Evolutionary conservation across 768 basidiomycete species (phyloP).

Genomic region (Austroboletus festivus): DNA sequence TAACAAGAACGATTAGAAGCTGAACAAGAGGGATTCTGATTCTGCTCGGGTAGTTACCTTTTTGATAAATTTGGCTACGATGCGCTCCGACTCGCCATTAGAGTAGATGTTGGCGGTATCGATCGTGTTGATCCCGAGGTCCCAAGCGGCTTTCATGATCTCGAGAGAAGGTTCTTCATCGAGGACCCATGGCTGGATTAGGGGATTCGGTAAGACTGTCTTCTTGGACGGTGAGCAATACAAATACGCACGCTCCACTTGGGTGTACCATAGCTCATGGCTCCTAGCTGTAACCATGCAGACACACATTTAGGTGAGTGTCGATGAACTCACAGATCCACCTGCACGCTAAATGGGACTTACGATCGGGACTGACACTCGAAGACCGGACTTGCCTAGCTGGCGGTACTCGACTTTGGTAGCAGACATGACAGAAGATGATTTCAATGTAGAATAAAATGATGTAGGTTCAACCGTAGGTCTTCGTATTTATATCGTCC

Average conservation of each 20-base stretch:
- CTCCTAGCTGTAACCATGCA: conserved; percentile 20
- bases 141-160: conserved; percentile 39
- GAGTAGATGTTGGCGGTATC: conserved; percentile 41
- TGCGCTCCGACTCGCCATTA: conserved; percentile 35
- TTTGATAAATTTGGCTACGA: conserved; percentile 38
- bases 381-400: neutral
- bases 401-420: neutral
- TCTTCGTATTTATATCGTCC: too few relatives aligned
- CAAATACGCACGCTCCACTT: conserved; percentile 25
- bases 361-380: neutral
- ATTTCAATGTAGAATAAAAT: too few relatives aligned
- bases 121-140: conserved; percentile 38
- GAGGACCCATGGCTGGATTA: conserved; percentile 23
- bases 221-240: neutral
- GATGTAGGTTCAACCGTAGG: too few relatives aligned
- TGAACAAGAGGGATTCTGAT: neutral
- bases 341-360: neutral
- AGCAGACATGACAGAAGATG: too few relatives aligned
- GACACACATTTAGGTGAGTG: neutral
- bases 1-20: neutral
- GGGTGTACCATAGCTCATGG: conserved; percentile 26
- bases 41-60: conserved; percentile 18
- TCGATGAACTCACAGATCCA: too few relatives aligned
- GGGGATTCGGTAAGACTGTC: neutral
- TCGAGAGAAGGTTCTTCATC: conserved; percentile 28